Conservation (phyloP, 805 yeast species). For the Isabelozyma gotoi region DNA sequence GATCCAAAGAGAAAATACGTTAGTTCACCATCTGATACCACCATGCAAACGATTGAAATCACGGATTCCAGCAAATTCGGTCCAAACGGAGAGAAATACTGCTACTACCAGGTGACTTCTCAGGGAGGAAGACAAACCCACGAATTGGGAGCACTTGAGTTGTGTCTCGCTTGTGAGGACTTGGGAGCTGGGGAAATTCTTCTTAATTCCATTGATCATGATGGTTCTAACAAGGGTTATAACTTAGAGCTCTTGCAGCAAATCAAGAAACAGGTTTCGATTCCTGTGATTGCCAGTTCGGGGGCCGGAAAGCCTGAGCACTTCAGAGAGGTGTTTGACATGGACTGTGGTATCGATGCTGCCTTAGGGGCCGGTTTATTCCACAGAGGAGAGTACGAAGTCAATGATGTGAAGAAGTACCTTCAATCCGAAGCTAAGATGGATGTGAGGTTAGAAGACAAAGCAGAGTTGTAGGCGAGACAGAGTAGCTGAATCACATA, state of each 20-base stretch:
- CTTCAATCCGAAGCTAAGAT: slow-evolving; percentile 55
- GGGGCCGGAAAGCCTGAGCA: slow-evolving; percentile 97
- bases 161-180: slow-evolving; percentile 84
- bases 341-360: slow-evolving; percentile 83
- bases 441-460: slow-evolving; percentile 68
- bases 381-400: slow-evolving; percentile 92
- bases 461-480: slow-evolving; percentile 17
- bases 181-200: slow-evolving; percentile 96
- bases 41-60: slow-evolving; percentile 66
- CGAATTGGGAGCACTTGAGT: slow-evolving; percentile 88
- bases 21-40: slow-evolving; percentile 54
- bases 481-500: background rate
- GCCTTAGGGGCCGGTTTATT: slow-evolving; percentile 99
- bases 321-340: slow-evolving; percentile 79
- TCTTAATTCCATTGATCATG: slow-evolving; percentile 93
- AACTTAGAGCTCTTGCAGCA: slow-evolving; percentile 83
- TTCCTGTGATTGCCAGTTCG: slow-evolving; percentile 96
- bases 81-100: slow-evolving; percentile 84
- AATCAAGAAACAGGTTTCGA: slow-evolving; percentile 69
- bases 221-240: slow-evolving; percentile 93
- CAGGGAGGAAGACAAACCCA: slow-evolving; percentile 91
- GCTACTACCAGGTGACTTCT: slow-evolving; percentile 94
- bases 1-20: slow-evolving; percentile 92
- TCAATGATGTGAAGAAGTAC: slow-evolving; percentile 74
- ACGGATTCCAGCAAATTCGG: slow-evolving; percentile 51